Evolutionary conservation across 2,329 filamentous ascomycete genomes (phyloP).

Genomic region (Colletotrichum sp.): DNA sequence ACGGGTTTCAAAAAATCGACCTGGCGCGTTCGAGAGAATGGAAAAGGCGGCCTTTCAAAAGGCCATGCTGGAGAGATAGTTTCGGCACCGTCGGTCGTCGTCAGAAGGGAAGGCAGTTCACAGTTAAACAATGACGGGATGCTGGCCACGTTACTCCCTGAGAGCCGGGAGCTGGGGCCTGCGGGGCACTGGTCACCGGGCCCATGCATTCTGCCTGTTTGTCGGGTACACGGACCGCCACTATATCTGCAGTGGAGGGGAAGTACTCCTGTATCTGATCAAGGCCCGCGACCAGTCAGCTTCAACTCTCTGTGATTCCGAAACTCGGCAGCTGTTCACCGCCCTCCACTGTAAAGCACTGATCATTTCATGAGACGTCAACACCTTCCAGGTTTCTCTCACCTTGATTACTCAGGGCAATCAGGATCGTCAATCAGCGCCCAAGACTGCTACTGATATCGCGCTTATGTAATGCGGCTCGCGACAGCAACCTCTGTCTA

Average conservation of each 20-base stretch:
- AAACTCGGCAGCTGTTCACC: constrained; percentile 18
- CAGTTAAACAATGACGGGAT: constrained; percentile 2
- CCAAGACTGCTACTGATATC: not conserved
- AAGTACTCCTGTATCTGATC: constrained; percentile 4
- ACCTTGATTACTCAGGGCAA: not conserved
- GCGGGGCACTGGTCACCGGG: constrained; percentile 13
- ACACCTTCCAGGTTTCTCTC: not conserved
- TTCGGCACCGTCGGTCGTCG: constrained; percentile 15
- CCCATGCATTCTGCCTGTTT: constrained; percentile 3
- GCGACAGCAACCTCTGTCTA: not conserved
- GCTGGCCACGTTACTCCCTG: constrained; percentile 20
- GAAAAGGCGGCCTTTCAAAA: constrained; percentile 3
- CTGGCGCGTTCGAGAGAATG: not conserved
- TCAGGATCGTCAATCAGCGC: not conserved
- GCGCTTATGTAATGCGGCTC: not conserved
- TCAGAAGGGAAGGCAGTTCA: not conserved
- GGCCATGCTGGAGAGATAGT: constrained; percentile 8
- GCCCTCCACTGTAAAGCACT: constrained; percentile 8
- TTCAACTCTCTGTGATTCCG: constrained; percentile 12
- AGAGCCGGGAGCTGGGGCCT: constrained; percentile 12
- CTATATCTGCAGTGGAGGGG: not conserved
- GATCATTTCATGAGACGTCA: constrained; percentile 10
- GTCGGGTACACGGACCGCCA: not conserved
- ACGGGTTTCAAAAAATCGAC: not conserved
- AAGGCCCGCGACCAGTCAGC: constrained; percentile 6